Evolutionary conservation across 495 filamentous ascomycete species (phyloP), one percentile per base, ranked within the genome.

Genomic region (Sphaerosporella brunnea): DNA sequence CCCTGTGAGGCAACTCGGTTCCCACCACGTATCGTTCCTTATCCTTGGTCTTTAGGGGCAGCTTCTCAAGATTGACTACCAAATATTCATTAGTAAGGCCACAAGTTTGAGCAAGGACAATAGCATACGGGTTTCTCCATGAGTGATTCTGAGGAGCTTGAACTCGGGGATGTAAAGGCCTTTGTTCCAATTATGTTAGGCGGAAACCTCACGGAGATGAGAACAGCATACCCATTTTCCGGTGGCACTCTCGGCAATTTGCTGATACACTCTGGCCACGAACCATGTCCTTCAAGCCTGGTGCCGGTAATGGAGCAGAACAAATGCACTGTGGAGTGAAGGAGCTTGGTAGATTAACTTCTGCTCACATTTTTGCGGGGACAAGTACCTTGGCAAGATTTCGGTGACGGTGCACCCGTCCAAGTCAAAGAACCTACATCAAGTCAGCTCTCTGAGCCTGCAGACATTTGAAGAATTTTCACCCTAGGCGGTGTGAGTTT

Each of bases 271-370:
- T 75, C 39, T 92, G 82, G 26, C 81, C 84, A 19, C 79, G 73
- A 1, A 92, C 81, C 0, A 70, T 66, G 15, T 78, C 71, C 25
- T 70, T 66, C 26, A 93, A 66, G 2, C 82, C 82, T 1, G 75
- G 73, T 2, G 62, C 57, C 18, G 76, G 70, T 48, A 77, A 72
- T 0, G 74, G 52, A 2, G 78, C 80, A 4, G 86, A 93, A 64
- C 86, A 94, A 58, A 73, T 68, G 63, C 86, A 94, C 4, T 84
- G 86, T 9, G 86, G 84, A 32, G 84, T 66, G 65, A 93, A 92
- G 35, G 73, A 75, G 62, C 82, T 87, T 24, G 51, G 45, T 36
- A 43, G 40, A 43, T 32, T 32, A 32, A 13, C 13, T 32, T 7
- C 13, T 32, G 13, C 28, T 32, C 7, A 13, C 13, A 32, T 7